Base-by-base conservation (phyloP, 257 asterid species). In the Anisodus tanguticus region DNA sequence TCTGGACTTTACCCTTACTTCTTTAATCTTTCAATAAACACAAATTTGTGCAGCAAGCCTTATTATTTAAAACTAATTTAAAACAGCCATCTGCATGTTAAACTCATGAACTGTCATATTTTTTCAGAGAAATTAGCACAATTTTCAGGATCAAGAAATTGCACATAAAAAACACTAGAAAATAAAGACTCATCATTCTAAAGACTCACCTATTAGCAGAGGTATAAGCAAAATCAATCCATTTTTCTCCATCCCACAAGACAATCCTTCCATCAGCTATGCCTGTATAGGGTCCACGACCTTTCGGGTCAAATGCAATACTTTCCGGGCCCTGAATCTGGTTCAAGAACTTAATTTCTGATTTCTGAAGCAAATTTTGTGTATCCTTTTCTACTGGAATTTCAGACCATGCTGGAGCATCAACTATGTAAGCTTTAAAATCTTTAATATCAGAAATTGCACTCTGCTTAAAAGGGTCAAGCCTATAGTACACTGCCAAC, bases 231-330 rank as follows among this genome's bases (percentile, higher is more conserved):
- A 96, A 94, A 88, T 94, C 97, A 60, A 60, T 87, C 97, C 95
- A 93, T 39, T 90, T 92, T 31, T 88, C 68, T 2, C 99, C 98
- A 82, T 96, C 91, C 99, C 99, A 96, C 87, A 92, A 91, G 68
- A 96, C 11, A 82, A 96, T 79, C 85, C 99, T 88, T 39, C 99
- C 99, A 69, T 95, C 98, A 83, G 99, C 98, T 3, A 94, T 90
- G 2, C 99, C 98, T 9, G 98, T 92, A 82, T 96, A 94, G 3
- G 98, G 99, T 60, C 99, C 99, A 12, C 95, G 95, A 57, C 97
- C 98, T 85, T 83, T 88, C 6, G 95, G 94, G 86, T 93, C 98
- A 79, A 96, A 96, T 0, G 98, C 95, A 54, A 96, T 83, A 91
- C 99, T 96, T 84, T 94, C 98, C 67, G 98, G 97, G 6, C 99